Base-by-base conservation (phyloP, 441 rosid species). In the Kokia cookei region DNA sequence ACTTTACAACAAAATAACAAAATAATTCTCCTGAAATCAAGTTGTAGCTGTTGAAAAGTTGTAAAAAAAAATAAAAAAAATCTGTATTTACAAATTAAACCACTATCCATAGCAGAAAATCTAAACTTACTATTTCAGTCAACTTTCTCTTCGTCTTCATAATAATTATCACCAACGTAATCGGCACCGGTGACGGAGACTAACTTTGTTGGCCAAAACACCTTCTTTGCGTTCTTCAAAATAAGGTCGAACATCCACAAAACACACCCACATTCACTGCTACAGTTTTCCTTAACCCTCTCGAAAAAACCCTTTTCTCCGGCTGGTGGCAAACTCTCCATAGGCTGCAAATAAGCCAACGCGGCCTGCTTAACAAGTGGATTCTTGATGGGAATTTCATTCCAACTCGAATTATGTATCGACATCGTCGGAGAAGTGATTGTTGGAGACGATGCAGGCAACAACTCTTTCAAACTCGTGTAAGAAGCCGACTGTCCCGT, bases 291-390 rank as follows among this genome's bases (percentile, higher is more conserved):
- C 66, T 47, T 74, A 17, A 84, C 10, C 68, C 72, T 72, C 51
- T 76, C 76, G 0, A 82, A 72, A n/a, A 77, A 27, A 8, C 82
- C 83, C 48, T 61, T 78, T 7, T 69, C 77, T 4, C 81, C 85
- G 19, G 54, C 55, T 58, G 72, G 81, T 10, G 82, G 76, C 0
- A 82, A 75, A 26, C 67, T 75, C 27, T 81, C 73, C 88, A 82
- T 83, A 50, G 93, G 91, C 84, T 85, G 93, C 66, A 89, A 77
- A 77, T 89, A 87, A 63, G 91, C 86, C 80, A 79, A 48, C 43
- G 91, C 90, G 0, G 93, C 93, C 5, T 85, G 90, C 79, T 87
- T 87, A 29, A 89, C 90, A 0, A 87, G 86, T 2, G 86, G 91
- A 57, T 89, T 87, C 83, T 78, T 84, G 76, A 89, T 84, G 43